Conservation (phyloP, 1,284 basidiomycete genomes). For the Ustanciosporium gigantosporum region DNA sequence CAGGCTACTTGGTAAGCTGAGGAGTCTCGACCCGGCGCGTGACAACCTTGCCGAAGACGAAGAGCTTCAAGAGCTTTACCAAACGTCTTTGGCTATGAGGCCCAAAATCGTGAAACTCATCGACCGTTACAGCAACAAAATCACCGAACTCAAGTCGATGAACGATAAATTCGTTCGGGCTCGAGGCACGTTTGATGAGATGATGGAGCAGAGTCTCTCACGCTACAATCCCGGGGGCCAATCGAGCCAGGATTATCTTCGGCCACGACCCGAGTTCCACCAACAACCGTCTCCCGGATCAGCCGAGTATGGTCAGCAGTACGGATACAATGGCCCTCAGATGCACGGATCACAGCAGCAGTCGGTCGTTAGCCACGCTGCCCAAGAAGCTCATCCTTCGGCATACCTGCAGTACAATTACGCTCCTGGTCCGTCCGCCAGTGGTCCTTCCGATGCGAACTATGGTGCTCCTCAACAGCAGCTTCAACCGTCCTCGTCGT, state of each 20-base stretch:
- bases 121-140: slow-evolving; percentile 75
- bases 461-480: slow-evolving; percentile 10
- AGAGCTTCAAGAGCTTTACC: slow-evolving; percentile 93
- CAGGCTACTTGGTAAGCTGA: slow-evolving; percentile 77
- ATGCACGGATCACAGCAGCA: neutral
- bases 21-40: slow-evolving; percentile 71
- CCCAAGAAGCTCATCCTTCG: neutral
- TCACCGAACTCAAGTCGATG: slow-evolving; percentile 77
- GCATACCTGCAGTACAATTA: neutral
- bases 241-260: slow-evolving; percentile 30
- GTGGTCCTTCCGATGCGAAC: slow-evolving; percentile 2
- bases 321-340: slow-evolving; percentile 6
- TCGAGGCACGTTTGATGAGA: slow-evolving; percentile 78
- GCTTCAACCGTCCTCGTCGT: neutral
- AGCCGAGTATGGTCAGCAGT: slow-evolving; percentile 26
- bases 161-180: slow-evolving; percentile 85
- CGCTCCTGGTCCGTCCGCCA: neutral
- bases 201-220: slow-evolving; percentile 87
- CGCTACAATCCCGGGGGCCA: slow-evolving; percentile 65
- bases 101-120: slow-evolving; percentile 95
- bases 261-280: slow-evolving; percentile 24
- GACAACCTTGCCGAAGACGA: slow-evolving; percentile 85
- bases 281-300: slow-evolving; percentile 28
- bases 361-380: neutral
- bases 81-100: slow-evolving; percentile 81